Evolutionary conservation across 306 rosid genomes (phyloP).

Genomic region (Inga leiocalycina): DNA sequence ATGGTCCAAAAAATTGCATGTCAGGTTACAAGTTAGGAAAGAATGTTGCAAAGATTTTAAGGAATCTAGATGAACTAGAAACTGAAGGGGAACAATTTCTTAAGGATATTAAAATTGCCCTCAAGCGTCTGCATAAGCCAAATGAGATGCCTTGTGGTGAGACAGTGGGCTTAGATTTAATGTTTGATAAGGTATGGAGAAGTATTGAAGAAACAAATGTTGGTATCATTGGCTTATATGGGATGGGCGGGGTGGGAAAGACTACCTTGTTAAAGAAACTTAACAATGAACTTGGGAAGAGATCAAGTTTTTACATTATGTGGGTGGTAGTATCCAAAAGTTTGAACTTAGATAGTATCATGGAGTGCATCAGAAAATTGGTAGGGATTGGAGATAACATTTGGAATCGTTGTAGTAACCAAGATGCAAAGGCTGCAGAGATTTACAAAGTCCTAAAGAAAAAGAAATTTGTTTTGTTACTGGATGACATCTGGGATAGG

Average conservation of each 20-base stretch:
- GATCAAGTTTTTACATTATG: neutral
- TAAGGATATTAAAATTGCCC: neutral
- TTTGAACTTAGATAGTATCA: neutral
- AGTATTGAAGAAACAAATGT: no score
- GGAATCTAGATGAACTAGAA: neutral
- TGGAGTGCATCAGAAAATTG: neutral
- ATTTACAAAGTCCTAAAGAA: neutral
- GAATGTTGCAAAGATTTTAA: neutral
- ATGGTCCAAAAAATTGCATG: neutral
- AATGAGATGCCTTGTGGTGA: neutral
- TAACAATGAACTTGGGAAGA: neutral
- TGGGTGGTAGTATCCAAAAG: neutral
- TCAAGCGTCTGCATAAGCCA: fast-evolving
- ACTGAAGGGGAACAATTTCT: fast-evolving
- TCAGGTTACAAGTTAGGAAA: conserved; percentile 16
- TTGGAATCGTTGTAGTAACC: neutral
- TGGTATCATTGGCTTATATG: neutral
- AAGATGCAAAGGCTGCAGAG: neutral
- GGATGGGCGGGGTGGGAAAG: neutral
- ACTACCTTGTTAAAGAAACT: neutral
- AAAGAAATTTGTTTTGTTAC: neutral
- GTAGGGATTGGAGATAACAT: neutral
- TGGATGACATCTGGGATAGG: neutral
- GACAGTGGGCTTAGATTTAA: neutral
- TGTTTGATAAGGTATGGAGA: neutral